Evolutionary conservation across 2,329 filamentous ascomycete genomes (phyloP).

Genomic region (Botrytis porri): DNA sequence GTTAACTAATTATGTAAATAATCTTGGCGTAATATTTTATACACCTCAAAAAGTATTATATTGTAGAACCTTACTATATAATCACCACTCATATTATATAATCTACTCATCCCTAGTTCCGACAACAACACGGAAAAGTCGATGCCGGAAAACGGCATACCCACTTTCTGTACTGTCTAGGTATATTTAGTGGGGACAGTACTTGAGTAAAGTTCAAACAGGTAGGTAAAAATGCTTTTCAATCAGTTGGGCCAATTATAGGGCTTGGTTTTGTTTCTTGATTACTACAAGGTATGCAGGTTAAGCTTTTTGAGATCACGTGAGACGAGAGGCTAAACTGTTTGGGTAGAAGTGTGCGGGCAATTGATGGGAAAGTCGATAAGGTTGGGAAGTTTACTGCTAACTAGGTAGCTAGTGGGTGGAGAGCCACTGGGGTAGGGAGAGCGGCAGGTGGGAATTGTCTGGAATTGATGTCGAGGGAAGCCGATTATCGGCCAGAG

Average conservation of each 20-base stretch:
- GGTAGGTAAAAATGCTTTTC: too few relatives aligned
- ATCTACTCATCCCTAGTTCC: too few relatives aligned
- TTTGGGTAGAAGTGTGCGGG: neutral
- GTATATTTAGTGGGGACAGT: neutral
- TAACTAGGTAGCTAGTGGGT: too few relatives aligned
- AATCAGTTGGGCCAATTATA: neutral
- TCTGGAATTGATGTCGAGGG: neutral
- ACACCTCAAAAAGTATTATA: too few relatives aligned
- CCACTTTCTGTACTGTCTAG: neutral
- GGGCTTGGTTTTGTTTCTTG: rapidly evolving
- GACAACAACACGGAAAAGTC: neutral
- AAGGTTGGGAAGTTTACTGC: too few relatives aligned
- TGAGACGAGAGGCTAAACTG: rapidly evolving
- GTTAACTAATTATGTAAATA: too few relatives aligned
- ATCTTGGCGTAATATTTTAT: too few relatives aligned
- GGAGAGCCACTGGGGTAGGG: too few relatives aligned
- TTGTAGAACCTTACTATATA: too few relatives aligned
- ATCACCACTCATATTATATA: too few relatives aligned
- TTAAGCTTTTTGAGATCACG: neutral
- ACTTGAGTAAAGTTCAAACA: neutral
- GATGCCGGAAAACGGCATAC: neutral
- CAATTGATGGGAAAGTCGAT: too few relatives aligned
- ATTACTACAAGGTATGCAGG: neutral
- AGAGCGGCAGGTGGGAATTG: neutral
- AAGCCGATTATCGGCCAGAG: neutral